A percentile compares a stretch with the other conserved stretches of the same genome.
Evolutionary conservation across 371 early-diverging fungal species (phyloP).

Genomic region (Mortierella sp.): DNA sequence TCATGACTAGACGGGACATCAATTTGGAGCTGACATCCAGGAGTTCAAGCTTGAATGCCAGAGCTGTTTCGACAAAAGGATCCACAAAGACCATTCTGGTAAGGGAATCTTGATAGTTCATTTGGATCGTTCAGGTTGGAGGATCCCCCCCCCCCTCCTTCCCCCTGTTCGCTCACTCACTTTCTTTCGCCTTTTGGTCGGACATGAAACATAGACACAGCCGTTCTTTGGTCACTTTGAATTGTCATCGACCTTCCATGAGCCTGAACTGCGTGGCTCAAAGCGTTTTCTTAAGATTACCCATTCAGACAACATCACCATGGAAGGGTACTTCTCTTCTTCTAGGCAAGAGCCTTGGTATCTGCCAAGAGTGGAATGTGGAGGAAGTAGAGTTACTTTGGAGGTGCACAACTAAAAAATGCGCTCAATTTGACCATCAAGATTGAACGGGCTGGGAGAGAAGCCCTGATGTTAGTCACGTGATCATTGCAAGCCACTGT

Average conservation of each 20-base stretch:
- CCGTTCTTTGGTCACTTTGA: conserved; percentile 10
- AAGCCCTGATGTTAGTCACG: not conserved
- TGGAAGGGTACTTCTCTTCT: conserved; percentile 1
- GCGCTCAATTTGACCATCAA: no score
- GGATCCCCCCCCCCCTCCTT: no score
- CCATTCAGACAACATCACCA: not conserved
- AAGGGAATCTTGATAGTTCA: not conserved
- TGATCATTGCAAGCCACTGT: conserved; percentile 3
- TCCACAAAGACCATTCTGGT: not conserved
- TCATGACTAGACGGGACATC: not conserved
- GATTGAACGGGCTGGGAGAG: no score
- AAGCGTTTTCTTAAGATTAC: not conserved
- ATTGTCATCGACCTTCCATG: not conserved
- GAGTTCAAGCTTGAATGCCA: conserved; percentile 1
- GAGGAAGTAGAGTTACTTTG: not conserved
- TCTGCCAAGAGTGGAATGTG: conserved; percentile 3
- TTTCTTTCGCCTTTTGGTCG: not conserved
- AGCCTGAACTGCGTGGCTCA: not conserved
- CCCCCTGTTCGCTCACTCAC: not conserved
- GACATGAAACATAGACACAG: not conserved
- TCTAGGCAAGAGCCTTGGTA: not conserved
- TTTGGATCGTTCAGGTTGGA: no score
- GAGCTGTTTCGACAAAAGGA: not conserved
- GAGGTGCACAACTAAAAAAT: not conserved
- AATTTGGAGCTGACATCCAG: not conserved